Percentiles rank a stretch among this genome's conserved stretches.
phyloP scores from a whole-genome alignment of 495 filamentous ascomycete genomes.

The Hypoxylon crocopeplum region DNA sequence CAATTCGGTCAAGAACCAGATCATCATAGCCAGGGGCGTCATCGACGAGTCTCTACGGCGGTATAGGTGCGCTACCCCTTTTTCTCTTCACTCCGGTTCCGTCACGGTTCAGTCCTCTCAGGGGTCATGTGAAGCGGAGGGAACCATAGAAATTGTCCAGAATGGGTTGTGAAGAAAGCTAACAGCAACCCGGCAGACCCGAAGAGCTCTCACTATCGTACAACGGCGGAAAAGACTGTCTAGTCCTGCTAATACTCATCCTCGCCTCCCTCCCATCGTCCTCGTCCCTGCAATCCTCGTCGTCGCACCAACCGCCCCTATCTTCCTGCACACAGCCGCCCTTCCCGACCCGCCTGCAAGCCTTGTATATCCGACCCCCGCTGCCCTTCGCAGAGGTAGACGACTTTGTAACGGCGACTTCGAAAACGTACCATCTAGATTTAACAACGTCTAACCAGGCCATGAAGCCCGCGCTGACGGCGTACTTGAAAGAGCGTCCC shows the following conservation, averaged over 20 bases:
- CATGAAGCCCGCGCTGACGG: constrained; percentile 79
- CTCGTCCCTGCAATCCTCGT: constrained; percentile 34
- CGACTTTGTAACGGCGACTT: constrained; percentile 73
- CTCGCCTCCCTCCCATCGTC: constrained; percentile 68
- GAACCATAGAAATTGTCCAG: background rate
- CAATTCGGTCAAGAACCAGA: constrained; percentile 73
- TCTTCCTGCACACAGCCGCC: constrained; percentile 18
- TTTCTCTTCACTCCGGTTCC: too few species aligned
- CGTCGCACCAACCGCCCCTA: constrained; percentile 3
- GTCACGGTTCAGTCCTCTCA: too few species aligned
- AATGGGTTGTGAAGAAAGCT: background rate
- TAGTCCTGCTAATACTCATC: constrained; percentile 89
- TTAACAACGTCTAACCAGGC: constrained; percentile 78
- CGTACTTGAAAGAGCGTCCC: constrained; percentile 70
- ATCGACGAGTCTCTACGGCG: constrained; percentile 71
- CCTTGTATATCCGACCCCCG: constrained; percentile 85
- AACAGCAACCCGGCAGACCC: constrained; percentile 54
- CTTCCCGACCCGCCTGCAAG: constrained; percentile 61
- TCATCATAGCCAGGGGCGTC: constrained; percentile 70
- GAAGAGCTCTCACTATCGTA: constrained; percentile 88
- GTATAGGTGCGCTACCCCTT: constrained; percentile 63
- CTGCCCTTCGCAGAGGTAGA: constrained; percentile 87
- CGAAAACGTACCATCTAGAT: constrained; percentile 72
- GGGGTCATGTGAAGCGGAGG: background rate
- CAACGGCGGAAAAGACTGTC: constrained; percentile 98